Evolutionary conservation across 148 eudicot species (phyloP).

Genomic region (Gaultheria prostrata): DNA sequence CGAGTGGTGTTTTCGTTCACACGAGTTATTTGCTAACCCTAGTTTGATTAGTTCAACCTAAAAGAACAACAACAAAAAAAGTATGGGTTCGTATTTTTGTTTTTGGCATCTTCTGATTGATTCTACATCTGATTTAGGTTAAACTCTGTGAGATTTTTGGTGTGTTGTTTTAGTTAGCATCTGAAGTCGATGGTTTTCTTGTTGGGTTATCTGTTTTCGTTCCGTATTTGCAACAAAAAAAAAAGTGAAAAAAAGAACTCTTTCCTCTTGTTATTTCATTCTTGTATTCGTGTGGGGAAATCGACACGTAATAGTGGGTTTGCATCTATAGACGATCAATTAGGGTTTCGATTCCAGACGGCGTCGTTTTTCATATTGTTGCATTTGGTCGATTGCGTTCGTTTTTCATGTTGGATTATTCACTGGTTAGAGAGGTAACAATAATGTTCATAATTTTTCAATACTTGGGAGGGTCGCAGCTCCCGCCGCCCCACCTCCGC

Average conservation of each 20-base stretch:
- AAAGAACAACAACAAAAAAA: neutral
- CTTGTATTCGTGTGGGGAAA: neutral
- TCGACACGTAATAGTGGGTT: conserved; percentile 15
- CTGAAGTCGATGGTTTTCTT: conserved; percentile 75
- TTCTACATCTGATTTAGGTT: conserved; percentile 19
- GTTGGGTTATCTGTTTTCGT: conserved; percentile 11
- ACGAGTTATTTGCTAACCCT: conserved; percentile 22
- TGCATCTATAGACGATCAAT: neutral
- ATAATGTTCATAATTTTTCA: no score
- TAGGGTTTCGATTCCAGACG: neutral
- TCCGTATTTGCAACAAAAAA: neutral
- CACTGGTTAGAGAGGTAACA: no score
- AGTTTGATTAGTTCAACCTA: conserved; percentile 15
- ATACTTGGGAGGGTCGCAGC: no score
- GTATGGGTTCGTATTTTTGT: conserved; percentile 19
- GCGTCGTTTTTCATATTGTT: neutral
- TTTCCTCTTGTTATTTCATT: neutral
- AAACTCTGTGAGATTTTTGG: conserved; percentile 79
- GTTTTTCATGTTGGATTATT: no score
- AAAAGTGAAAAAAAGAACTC: conserved; percentile 15
- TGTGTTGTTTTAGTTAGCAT: conserved; percentile 72
- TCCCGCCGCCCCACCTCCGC: no score
- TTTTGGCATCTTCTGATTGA: neutral
- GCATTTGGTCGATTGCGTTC: neutral
- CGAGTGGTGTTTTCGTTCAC: neutral